These are phyloP conservation scores for Hypomontagnella monticulosa DNA, from an alignment of 495 filamentous ascomycete species.

Conservation along the genomic window DNA sequence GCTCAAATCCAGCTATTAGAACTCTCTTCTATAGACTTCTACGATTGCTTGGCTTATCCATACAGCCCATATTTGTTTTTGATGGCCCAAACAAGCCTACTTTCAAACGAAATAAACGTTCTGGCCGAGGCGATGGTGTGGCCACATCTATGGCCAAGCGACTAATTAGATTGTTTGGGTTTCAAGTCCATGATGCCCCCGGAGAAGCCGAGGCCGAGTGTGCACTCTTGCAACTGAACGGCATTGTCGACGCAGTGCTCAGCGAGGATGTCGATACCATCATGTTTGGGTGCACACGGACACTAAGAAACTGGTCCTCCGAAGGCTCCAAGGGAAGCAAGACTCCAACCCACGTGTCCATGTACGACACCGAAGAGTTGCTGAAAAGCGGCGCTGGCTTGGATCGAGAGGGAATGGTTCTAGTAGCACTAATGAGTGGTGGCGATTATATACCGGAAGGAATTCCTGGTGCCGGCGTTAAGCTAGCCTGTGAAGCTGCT, in stretches of 20 bases:
- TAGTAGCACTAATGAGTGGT: conserved; percentile 94
- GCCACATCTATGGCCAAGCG: conserved; percentile 74
- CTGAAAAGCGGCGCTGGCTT: conserved; percentile 66
- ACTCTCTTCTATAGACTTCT: conserved; percentile 93
- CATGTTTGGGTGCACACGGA: conserved; percentile 91
- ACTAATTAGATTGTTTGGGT: conserved; percentile 84
- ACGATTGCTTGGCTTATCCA: conserved; percentile 78
- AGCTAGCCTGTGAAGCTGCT: conserved; percentile 88
- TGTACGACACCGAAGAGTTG: conserved; percentile 69
- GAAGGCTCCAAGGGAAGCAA: conserved; percentile 70
- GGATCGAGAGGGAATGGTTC: conserved; percentile 87
- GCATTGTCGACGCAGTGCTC: conserved; percentile 92
- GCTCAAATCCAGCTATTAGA: conserved; percentile 88
- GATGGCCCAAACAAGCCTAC: conserved; percentile 90
- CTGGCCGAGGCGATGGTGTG: conserved; percentile 58
- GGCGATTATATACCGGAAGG: conserved; percentile 95
- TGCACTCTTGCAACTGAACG: conserved; percentile 81
- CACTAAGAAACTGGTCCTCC: conserved; percentile 83
- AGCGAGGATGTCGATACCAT: conserved; percentile 98
- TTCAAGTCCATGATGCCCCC: conserved; percentile 85
- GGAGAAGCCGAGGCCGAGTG: conserved; percentile 98
- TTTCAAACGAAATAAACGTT: conserved; percentile 85
- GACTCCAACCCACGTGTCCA: conserved; percentile 84
- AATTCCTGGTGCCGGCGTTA: conserved; percentile 85
- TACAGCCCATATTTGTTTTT: conserved; percentile 94